Conservation (phyloP, 2,329 filamentous ascomycete genomes). For the Thielaviopsis populi region DNA sequence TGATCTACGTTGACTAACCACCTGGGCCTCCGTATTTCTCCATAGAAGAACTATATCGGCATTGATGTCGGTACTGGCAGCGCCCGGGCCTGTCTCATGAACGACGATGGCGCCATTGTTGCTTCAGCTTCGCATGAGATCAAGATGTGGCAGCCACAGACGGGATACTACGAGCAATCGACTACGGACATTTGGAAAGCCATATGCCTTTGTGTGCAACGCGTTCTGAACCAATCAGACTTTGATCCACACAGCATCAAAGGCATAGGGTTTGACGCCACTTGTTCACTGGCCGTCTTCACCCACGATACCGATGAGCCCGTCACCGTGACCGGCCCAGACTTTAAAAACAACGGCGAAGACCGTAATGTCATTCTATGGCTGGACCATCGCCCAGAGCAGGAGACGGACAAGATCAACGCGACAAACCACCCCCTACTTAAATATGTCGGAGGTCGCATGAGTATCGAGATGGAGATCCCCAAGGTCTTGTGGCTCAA, state of each 20-base stretch:
- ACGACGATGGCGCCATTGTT: conserved; percentile 77
- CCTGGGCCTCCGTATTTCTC: neutral
- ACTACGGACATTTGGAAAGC: conserved; percentile 93
- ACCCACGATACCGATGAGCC: conserved; percentile 79
- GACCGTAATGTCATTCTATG: conserved; percentile 93
- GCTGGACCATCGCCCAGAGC: conserved; percentile 86
- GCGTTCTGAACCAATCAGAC: conserved; percentile 65
- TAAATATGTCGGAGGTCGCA: conserved; percentile 90
- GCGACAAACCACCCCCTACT: conserved; percentile 81
- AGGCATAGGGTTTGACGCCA: conserved; percentile 94
- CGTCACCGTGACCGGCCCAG: conserved; percentile 73
- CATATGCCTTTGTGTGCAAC: conserved; percentile 77
- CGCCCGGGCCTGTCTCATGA: conserved; percentile 89
- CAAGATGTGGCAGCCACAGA: conserved; percentile 64
- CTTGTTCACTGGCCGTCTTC: conserved; percentile 93
- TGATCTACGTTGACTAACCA: neutral
- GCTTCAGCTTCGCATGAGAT: conserved; percentile 60
- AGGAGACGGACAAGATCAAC: conserved; percentile 89
- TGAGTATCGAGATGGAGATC: conserved; percentile 99
- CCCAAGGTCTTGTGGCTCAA: conserved; percentile 97
- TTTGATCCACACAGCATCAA: conserved; percentile 61
- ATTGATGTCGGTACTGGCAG: conserved; percentile 95
- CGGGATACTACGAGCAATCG: conserved; percentile 85
- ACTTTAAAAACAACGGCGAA: conserved; percentile 59
- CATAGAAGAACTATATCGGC: conserved; percentile 53